Evolutionary conservation across 2,329 filamentous ascomycete species (phyloP).

Genomic region (Aspergillus ochraceus): DNA sequence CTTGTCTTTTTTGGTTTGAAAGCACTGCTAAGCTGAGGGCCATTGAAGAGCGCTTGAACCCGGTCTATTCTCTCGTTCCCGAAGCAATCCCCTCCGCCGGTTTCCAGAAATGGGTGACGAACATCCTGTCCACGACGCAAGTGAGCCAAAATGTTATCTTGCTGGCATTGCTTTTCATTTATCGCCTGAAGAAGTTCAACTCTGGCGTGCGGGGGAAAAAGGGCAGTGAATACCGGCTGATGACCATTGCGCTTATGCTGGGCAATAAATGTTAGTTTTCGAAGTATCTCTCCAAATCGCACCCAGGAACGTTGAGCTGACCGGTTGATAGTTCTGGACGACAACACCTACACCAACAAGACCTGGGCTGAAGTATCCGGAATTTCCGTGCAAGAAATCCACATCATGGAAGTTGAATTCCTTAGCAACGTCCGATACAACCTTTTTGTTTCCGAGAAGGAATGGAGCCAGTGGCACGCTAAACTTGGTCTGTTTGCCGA

Average conservation of each 20-base stretch:
- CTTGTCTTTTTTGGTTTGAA: slow-evolving; percentile 97
- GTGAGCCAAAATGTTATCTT: slow-evolving; percentile 95
- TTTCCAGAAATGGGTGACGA: slow-evolving; percentile 92
- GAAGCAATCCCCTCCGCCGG: slow-evolving; percentile 75
- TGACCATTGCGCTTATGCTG: slow-evolving; percentile 95
- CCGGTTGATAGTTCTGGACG: slow-evolving; percentile 70
- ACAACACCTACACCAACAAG: slow-evolving; percentile 99
- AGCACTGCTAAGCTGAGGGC: slow-evolving; percentile 74
- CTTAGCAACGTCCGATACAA: slow-evolving; percentile 98
- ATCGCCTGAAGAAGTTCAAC: slow-evolving; percentile 87
- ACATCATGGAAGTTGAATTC: slow-evolving; percentile 99
- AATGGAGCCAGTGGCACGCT: slow-evolving; percentile 86
- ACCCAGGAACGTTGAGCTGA: not conserved
- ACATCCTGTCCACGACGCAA: slow-evolving; percentile 88
- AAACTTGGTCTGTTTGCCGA: slow-evolving; percentile 79
- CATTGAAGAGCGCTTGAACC: slow-evolving; percentile 60
- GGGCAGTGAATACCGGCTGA: slow-evolving; percentile 87
- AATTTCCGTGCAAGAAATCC: slow-evolving; percentile 90
- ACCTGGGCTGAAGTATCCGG: slow-evolving; percentile 98
- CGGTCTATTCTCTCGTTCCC: slow-evolving; percentile 58
- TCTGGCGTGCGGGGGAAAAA: slow-evolving; percentile 84
- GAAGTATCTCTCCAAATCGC: not conserved
- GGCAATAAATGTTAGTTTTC: slow-evolving; percentile 79
- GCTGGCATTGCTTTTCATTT: slow-evolving; percentile 86
- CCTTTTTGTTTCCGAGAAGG: slow-evolving; percentile 76